Percentiles rank a stretch among this genome's conserved stretches.
These are phyloP conservation scores for Mucuna pruriens DNA, from an alignment of 306 rosid species.

Conservation along the genomic window DNA sequence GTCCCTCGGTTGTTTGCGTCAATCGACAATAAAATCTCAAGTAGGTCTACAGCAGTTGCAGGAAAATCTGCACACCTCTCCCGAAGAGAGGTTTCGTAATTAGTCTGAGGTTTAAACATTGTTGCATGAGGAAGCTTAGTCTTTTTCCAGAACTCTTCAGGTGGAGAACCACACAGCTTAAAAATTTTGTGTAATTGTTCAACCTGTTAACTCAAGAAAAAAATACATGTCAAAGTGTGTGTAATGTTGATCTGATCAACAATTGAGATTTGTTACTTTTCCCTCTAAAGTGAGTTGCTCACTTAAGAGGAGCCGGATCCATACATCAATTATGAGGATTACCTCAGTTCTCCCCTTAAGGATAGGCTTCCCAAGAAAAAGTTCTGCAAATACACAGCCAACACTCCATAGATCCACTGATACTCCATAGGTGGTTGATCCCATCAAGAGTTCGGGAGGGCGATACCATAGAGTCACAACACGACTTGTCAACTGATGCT, in stretches of 20 bases:
- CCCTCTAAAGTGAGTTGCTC: too few species aligned
- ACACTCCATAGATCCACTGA: conserved; percentile 97
- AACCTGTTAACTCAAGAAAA: conserved; percentile 56
- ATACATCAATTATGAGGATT: conserved; percentile 21
- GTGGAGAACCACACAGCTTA: conserved; percentile 93
- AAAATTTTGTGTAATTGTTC: conserved; percentile 96
- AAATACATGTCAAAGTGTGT: conserved; percentile 7
- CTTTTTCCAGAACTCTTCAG: conserved; percentile 88
- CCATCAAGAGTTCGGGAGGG: conserved; percentile 98
- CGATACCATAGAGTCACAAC: conserved; percentile 98
- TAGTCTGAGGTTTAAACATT: conserved; percentile 84
- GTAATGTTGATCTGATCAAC: too few species aligned
- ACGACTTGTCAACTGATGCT: conserved; percentile 79
- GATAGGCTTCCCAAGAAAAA: conserved; percentile 74
- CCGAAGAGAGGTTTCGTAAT: conserved; percentile 66
- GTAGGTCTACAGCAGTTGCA: conserved; percentile 55
- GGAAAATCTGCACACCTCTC: conserved; percentile 77
- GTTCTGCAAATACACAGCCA: conserved; percentile 96
- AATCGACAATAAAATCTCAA: conserved; percentile 76
- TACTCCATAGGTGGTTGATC: conserved; percentile 82
- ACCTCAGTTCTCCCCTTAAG: conserved; percentile 99
- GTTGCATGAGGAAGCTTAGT: conserved; percentile 86
- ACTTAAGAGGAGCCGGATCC: too few species aligned
- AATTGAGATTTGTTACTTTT: too few species aligned
- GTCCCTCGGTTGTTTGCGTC: conserved; percentile 82